Evolutionary conservation across 164 flowering plant genomes (phyloP), one percentile per base, ranked within the genome.

Genomic region (Chimonanthus praecox): DNA sequence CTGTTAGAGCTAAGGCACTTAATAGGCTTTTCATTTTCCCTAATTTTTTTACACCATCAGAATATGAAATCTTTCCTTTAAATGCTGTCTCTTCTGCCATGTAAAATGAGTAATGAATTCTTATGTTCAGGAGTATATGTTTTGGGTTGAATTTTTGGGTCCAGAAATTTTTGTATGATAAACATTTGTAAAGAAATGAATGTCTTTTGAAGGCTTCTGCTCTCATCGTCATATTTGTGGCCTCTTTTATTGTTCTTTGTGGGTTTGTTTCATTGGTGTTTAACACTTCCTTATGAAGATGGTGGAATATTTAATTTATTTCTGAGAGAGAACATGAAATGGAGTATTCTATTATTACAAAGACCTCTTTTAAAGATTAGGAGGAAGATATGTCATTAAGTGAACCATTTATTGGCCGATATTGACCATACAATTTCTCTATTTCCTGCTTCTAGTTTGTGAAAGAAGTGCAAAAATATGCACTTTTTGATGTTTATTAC

Each of bases 81-180:
- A 33, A 64, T 47, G 50, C 58, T 73, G 72, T 75, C 66, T 50
- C 67, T 48, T 5, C 63, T 61, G 46, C 68, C 69, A 68, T 83
- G 85, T 80, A 81, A 82, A 80, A 79, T 75, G 79, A 70, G 72
- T 73, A 75, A 69, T 73, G 67, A 64, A 48, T 74, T 76, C 69
- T 78, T 69, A 68, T 60, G 71, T 58, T 72, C 47, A 71, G 61
- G 77, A 49, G 74, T 68, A 65, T 78, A 48, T 64, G 11, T 74
- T 74, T 49, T 72, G 74, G 68, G 33, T 79, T 74, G 68, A 71
- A 72, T 67, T 47, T 73, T 58, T 72, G 47, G 64, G 64, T 63
- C 70, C n/a, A 49, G 74, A 77, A 75, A 75, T 77, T n/a, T 70
- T 43, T 83, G 81, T 87, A 81, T 67, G 20, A 79, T 63, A 49